Conservation (phyloP, 345 rosid species). For the Raphanus raphanistrum region DNA sequence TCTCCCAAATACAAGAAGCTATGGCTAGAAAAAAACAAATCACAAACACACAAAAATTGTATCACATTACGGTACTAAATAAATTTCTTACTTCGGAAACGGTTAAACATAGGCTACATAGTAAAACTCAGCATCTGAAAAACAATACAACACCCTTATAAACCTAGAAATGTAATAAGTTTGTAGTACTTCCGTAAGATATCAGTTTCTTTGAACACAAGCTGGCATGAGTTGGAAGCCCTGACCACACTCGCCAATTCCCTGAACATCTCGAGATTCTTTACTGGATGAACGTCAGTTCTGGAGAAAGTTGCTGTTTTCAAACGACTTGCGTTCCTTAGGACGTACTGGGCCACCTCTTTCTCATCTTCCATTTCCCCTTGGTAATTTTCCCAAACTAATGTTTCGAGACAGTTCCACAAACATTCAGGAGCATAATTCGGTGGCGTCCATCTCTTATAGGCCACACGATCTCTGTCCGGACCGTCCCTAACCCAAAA, state of each 20-base stretch:
- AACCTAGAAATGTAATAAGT: too few relatives aligned
- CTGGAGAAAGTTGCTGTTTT: not conserved
- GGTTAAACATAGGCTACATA: too few relatives aligned
- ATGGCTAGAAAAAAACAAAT: too few relatives aligned
- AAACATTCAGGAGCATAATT: not conserved
- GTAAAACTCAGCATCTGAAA: too few relatives aligned
- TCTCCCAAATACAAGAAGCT: too few relatives aligned
- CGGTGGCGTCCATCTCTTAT: not conserved
- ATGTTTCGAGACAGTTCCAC: not conserved
- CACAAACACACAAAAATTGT: too few relatives aligned
- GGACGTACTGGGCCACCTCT: not conserved
- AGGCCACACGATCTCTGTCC: too few relatives aligned
- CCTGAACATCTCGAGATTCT: not conserved
- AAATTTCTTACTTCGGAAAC: too few relatives aligned
- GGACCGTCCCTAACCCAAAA: too few relatives aligned
- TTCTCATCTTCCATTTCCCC: not conserved
- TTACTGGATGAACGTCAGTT: not conserved
- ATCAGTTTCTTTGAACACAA: not conserved
- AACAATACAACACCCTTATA: too few relatives aligned
- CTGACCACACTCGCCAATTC: not conserved
- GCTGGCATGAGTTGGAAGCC: not conserved
- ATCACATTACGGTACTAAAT: too few relatives aligned
- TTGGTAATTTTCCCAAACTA: not conserved
- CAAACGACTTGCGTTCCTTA: not conserved
- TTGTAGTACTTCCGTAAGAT: too few relatives aligned